A percentile compares a stretch with the other conserved stretches of the same genome.
Conservation (phyloP, 208 protist species). For the Trypanosoma congolense region DNA sequence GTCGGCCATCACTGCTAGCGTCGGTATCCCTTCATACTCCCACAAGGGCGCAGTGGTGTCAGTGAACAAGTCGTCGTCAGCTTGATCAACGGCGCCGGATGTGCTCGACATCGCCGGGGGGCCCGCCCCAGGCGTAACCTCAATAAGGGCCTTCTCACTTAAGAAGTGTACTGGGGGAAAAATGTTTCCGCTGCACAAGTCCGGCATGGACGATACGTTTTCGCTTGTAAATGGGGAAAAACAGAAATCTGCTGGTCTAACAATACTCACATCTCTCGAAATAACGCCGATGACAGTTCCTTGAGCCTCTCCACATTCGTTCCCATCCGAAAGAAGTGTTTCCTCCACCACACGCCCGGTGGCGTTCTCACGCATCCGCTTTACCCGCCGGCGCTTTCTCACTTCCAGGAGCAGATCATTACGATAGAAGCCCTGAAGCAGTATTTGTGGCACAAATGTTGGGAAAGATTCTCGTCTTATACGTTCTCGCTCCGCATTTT, state of each 20-base stretch:
- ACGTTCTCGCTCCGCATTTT: slow-evolving; percentile 9
- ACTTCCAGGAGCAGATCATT: slow-evolving; percentile 75
- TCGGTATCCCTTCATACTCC: slow-evolving; percentile 33
- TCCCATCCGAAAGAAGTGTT: slow-evolving; percentile 17
- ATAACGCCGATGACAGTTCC: slow-evolving; percentile 68
- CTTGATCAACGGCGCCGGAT: not conserved
- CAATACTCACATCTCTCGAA: slow-evolving; percentile 63
- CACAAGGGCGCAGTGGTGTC: not conserved
- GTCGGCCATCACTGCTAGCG: slow-evolving; percentile 26
- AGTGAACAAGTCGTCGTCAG: no score
- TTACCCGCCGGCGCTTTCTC: slow-evolving; percentile 30
- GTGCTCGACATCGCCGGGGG: not conserved
- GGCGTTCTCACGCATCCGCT: slow-evolving; percentile 35
- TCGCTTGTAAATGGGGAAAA: slow-evolving; percentile 46
- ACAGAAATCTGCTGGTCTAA: slow-evolving; percentile 69
- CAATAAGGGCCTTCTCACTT: slow-evolving; percentile 28
- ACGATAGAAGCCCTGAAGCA: slow-evolving; percentile 60
- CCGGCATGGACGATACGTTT: slow-evolving; percentile 25
- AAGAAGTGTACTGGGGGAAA: slow-evolving; percentile 66
- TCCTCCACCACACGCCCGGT: slow-evolving; percentile 54
- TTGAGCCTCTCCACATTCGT: not conserved
- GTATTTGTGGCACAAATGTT: slow-evolving; percentile 62
- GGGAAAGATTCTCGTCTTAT: slow-evolving; percentile 57
- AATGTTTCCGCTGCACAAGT: slow-evolving; percentile 40
- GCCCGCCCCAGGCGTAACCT: slow-evolving; percentile 43